Conservation (phyloP, 2,329 filamentous ascomycete genomes). For the Aspergillus sp. region DNA sequence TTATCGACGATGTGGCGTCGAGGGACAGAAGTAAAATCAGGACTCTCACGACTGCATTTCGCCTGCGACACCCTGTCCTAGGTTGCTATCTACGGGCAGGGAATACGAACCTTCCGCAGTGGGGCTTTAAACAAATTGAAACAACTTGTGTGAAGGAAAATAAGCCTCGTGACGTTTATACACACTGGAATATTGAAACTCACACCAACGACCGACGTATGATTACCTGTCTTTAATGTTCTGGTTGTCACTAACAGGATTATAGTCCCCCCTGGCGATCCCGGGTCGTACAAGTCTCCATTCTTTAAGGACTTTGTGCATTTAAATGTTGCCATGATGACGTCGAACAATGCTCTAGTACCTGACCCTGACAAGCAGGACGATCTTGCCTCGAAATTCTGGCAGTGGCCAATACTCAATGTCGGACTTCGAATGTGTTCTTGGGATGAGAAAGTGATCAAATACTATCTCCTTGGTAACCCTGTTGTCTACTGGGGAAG, state of each 20-base stretch:
- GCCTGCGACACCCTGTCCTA: constrained; percentile 76
- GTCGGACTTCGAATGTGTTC: constrained; percentile 98
- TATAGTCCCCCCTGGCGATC: constrained; percentile 80
- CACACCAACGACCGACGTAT: constrained; percentile 91
- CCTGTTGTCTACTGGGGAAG: constrained; percentile 95
- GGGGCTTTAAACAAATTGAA: constrained; percentile 99
- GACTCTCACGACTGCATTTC: constrained; percentile 90
- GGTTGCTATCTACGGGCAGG: constrained; percentile 94
- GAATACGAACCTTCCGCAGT: constrained; percentile 94
- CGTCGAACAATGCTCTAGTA: constrained; percentile 96
- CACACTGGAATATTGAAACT: constrained; percentile 97
- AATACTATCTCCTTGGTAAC: constrained; percentile 98
- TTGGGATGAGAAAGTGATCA: constrained; percentile 93
- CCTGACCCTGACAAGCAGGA: constrained; percentile 99
- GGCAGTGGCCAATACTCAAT: constrained; percentile 96
- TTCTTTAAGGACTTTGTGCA: constrained; percentile 98
- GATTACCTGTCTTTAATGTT: constrained; percentile 27
- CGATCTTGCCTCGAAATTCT: constrained; percentile 92
- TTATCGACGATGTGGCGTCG: constrained; percentile 84
- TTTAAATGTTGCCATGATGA: constrained; percentile 99
- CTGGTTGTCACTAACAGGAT: constrained; percentile 8
- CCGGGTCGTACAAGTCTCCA: constrained; percentile 90
- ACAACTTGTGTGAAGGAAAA: constrained; percentile 92
- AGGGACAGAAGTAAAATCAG: constrained; percentile 81
- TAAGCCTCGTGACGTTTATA: constrained; percentile 88